phyloP scores from a whole-genome alignment of 176 grass and related monocot species.

The barley (Hordeum vulgare) region DNA sequence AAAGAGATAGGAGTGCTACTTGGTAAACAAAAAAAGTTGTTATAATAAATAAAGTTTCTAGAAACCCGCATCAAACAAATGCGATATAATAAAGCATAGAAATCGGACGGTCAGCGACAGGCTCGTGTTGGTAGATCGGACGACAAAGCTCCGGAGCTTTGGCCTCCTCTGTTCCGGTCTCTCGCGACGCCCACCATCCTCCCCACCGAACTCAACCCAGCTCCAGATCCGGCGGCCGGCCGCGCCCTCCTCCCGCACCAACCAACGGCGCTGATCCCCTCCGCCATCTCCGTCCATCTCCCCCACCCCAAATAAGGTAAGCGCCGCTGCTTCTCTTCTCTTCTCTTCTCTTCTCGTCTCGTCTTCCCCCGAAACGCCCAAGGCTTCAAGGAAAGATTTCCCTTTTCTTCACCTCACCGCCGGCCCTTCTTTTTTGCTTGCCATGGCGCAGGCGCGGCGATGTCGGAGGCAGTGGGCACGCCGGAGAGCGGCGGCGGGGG shows the following conservation, averaged over 20 bases:
- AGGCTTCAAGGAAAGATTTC: not conserved
- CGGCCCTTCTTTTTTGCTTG: not conserved
- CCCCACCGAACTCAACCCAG: not conserved
- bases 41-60: no score
- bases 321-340: not conserved
- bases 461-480: conserved; percentile 42
- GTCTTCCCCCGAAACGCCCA: not conserved
- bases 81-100: not conserved
- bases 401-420: not conserved
- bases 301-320: conserved; percentile 9
- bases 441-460: conserved; percentile 24
- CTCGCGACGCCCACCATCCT: not conserved
- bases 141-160: not conserved
- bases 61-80: no score
- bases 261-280: conserved; percentile 51
- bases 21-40: no score
- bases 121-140: not conserved
- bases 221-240: conserved; percentile 50
- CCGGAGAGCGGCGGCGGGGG: conserved; percentile 14
- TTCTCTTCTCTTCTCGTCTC: no score
- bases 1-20: no score
- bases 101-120: not conserved
- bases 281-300: conserved; percentile 41
- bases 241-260: conserved; percentile 17
- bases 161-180: not conserved